Conservation (phyloP, 2,329 filamentous ascomycete genomes). For the Phaeoacremonium minimum region DNA sequence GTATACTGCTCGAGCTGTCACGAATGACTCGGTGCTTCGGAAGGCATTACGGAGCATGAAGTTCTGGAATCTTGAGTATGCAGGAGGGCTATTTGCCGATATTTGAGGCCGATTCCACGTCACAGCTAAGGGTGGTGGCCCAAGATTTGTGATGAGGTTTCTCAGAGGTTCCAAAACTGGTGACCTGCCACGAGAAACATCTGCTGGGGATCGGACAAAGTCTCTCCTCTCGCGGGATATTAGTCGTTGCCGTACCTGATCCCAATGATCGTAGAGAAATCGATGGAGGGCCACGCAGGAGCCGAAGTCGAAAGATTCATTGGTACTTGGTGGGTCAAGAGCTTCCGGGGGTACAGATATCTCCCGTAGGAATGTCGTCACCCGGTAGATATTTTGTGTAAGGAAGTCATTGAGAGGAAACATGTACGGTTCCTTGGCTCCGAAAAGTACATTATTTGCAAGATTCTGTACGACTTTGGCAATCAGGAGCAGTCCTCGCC, state of each 20-base stretch:
- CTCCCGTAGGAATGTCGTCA: slow-evolving; percentile 63
- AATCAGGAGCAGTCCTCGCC: slow-evolving; percentile 62
- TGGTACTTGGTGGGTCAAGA: slow-evolving; percentile 31
- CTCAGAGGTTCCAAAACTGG: slow-evolving; percentile 57
- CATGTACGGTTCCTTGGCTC: slow-evolving; percentile 70
- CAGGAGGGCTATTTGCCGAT: slow-evolving; percentile 56
- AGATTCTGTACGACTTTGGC: slow-evolving; percentile 69
- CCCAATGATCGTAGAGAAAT: slow-evolving; percentile 69
- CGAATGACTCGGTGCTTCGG: slow-evolving; percentile 58
- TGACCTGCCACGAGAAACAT: slow-evolving; percentile 44
- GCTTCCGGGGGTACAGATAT: slow-evolving; percentile 56
- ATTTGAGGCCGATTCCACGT: slow-evolving; percentile 67
- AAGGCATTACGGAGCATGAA: slow-evolving; percentile 70
- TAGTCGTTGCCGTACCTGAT: slow-evolving; percentile 62
- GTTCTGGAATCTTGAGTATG: slow-evolving; percentile 66
- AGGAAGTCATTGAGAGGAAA: slow-evolving; percentile 66
- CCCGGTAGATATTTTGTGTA: slow-evolving; percentile 62
- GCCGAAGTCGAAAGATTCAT: slow-evolving; percentile 62
- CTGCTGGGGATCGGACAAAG: slow-evolving; percentile 48
- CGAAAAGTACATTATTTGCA: slow-evolving; percentile 68
- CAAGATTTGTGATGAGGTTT: slow-evolving; percentile 61
- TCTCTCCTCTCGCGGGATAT: slow-evolving; percentile 55
- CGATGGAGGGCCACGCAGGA: slow-evolving; percentile 66
- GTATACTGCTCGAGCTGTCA: slow-evolving; percentile 62
- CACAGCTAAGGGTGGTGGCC: slow-evolving; percentile 62